Evolutionary conservation across 371 early-diverging fungal genomes (phyloP).

Genomic region (Mycotypha africana): DNA sequence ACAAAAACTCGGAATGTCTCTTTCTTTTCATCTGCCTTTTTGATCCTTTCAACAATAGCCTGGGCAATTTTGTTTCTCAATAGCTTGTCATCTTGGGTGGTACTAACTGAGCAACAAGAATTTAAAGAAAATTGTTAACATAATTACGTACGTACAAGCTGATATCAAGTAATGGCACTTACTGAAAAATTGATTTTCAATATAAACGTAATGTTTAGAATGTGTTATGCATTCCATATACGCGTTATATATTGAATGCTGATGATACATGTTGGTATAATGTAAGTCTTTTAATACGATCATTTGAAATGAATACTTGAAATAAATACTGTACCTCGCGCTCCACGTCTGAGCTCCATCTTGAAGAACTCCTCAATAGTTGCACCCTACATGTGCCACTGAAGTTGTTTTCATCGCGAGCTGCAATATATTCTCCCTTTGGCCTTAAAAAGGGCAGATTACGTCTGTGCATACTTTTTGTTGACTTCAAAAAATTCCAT

Average conservation of each 20-base stretch:
- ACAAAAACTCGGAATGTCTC: slow-evolving; percentile 80
- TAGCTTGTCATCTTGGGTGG: slow-evolving; percentile 38
- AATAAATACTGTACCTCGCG: slow-evolving; percentile 35
- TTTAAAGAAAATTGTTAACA: no score
- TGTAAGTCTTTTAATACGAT: no score
- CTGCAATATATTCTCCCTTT: slow-evolving; percentile 70
- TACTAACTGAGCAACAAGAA: no score
- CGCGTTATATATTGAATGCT: slow-evolving; percentile 77
- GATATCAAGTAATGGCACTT: no score
- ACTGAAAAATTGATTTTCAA: slow-evolving; percentile 20
- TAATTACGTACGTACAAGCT: no score
- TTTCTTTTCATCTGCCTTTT: slow-evolving; percentile 59
- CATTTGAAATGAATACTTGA: no score
- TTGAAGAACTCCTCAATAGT: slow-evolving; percentile 59
- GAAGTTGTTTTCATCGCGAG: slow-evolving; percentile 59
- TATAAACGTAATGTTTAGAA: slow-evolving; percentile 72
- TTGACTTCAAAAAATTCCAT: slow-evolving; percentile 83
- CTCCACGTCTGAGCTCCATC: slow-evolving; percentile 66
- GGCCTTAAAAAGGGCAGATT: slow-evolving; percentile 73
- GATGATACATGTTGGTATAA: no score
- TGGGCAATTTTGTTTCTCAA: slow-evolving; percentile 43
- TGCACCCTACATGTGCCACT: slow-evolving; percentile 66
- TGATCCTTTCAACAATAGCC: slow-evolving; percentile 77
- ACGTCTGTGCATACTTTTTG: slow-evolving; percentile 59
- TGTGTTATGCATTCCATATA: slow-evolving; percentile 74